Percentiles rank a stretch among this genome's conserved stretches.
Conservation (phyloP, 176 grass and related monocot genomes). For the Oryza rufipogon region DNA sequence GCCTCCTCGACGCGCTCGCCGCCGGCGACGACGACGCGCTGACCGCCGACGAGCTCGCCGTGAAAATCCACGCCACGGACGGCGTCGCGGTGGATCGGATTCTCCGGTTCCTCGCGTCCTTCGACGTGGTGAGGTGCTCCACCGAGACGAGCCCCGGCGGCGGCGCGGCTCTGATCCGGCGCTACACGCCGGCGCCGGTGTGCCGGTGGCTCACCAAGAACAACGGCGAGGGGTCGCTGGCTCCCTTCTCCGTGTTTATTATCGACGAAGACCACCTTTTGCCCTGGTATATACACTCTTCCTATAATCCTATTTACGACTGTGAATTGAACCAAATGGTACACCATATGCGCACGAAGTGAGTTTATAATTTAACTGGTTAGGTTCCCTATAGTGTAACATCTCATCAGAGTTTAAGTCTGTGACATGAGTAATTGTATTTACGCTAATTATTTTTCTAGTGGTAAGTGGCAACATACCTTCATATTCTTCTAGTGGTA, state of each 20-base stretch:
- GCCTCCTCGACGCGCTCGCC: conserved; percentile 21
- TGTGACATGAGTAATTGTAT: too few species aligned
- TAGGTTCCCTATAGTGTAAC: too few species aligned
- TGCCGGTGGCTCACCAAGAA: conserved; percentile 14
- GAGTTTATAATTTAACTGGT: too few species aligned
- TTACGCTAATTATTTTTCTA: too few species aligned
- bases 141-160: too few species aligned
- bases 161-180: background rate
- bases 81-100: conserved; percentile 2
- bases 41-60: background rate
- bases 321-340: too few species aligned
- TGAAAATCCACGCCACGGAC: background rate
- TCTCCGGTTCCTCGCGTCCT: background rate
- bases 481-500: too few species aligned
- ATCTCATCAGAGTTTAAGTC: too few species aligned
- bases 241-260: background rate
- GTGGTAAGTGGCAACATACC: too few species aligned
- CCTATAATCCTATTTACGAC: too few species aligned
- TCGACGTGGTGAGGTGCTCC: background rate
- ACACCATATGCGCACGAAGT: too few species aligned
- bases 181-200: background rate
- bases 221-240: background rate
- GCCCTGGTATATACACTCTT: background rate
- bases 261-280: background rate
- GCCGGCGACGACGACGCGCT: background rate